Evolutionary conservation across 179 eudicot genomes (phyloP), one percentile per base, ranked within the genome.

Genomic region (Silene vulgaris): DNA sequence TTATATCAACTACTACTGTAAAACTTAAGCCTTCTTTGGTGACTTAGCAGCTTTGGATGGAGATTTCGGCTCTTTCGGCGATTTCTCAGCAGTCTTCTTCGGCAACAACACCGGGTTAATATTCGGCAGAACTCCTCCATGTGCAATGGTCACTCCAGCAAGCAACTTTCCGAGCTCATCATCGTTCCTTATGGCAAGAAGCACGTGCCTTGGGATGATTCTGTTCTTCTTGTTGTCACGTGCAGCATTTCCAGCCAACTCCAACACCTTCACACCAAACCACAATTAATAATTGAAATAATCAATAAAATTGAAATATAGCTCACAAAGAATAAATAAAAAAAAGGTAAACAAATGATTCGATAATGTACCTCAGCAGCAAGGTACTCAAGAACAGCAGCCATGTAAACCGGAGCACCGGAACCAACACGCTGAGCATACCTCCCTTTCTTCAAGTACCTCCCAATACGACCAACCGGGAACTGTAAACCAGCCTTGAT

Each of bases 141-240:
- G 81, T 21, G 81, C 81, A 5, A 78, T 78, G 1, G 77, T 78
- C 21, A 78, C 81, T 20, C 81, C 81, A 1, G 81, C 63, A n/a
- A 73, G 56, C 65, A 78, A 28, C 28, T 78, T 78, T 52, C 81
- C 81, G 14, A 78, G 20, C 60, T 78, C 81, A 35, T 78, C 81
- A n/a, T 78, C 81, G 32, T 78, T 78, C 73, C 81, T 78, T 21
- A 78, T 65, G 0, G 81, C 81, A 19, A 78, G 19, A 20, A 78
- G 17, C 16, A 78, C 68, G 20, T 78, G 81, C 77, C 81, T 78
- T 4, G 77, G 81, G 43, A 78, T 78, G 17, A 78, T 78, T 30
- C 81, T 78, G 77, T 66, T 78, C 81, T 78, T 78, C 69, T 78
- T 78, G 81, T 78, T 78, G 66, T 78, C 81, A 70, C 81, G 74